Conservation (phyloP, 108 stramenopile species). For the Chaetoceros tenuissimus region DNA sequence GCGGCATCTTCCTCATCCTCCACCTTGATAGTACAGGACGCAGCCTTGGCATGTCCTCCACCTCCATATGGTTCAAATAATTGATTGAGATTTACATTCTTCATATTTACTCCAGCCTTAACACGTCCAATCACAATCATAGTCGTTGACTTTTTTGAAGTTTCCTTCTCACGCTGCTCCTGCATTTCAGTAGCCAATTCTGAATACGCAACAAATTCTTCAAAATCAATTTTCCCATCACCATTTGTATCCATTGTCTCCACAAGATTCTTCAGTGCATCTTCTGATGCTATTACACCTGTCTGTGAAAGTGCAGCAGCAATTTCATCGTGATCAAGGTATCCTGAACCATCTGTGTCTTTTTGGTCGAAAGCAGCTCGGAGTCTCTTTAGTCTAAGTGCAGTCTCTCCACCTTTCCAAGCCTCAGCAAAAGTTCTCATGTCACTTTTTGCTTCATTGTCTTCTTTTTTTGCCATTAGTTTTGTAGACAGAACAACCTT, state of each 20-base stretch:
- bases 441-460: constrained; percentile 1
- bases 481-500: background rate
- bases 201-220: constrained; percentile 71
- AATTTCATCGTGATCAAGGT: constrained; percentile 60
- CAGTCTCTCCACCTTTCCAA: constrained; percentile 54
- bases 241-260: constrained; percentile 57
- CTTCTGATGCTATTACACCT: constrained; percentile 44
- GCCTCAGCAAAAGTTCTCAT: constrained; percentile 26
- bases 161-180: constrained; percentile 12
- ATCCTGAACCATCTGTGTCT: constrained; percentile 63
- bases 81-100: constrained; percentile 69
- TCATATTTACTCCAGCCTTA: constrained; percentile 73
- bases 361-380: constrained; percentile 67
- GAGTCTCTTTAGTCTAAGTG: constrained; percentile 35
- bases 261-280: constrained; percentile 32
- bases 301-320: constrained; percentile 37
- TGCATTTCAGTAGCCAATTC: constrained; percentile 31
- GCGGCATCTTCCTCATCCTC: constrained; percentile 61
- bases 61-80: constrained; percentile 71
- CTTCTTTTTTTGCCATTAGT: constrained; percentile 4
- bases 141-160: constrained; percentile 30
- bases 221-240: constrained; percentile 67
- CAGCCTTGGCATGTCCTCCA: constrained; percentile 84
- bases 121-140: constrained; percentile 83
- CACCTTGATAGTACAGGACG: constrained; percentile 71